Conservation (phyloP, 2,329 filamentous ascomycete genomes). For the Hymenoscyphus fraxineus region DNA sequence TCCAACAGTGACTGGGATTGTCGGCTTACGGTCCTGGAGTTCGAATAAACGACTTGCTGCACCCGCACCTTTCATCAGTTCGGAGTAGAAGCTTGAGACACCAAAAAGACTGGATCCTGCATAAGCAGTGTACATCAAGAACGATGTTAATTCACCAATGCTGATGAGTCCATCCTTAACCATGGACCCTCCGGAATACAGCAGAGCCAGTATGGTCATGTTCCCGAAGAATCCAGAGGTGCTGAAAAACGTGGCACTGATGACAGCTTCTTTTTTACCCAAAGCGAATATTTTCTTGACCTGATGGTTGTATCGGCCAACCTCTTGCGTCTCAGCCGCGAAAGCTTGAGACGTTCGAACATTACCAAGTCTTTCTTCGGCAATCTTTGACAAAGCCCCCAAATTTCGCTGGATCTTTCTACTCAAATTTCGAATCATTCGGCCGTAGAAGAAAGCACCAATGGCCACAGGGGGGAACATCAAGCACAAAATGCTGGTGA, state of each 20-base stretch:
- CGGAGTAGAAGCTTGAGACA: constrained; percentile 92
- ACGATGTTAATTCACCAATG: constrained; percentile 89
- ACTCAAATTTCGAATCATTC: constrained; percentile 83
- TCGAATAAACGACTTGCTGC: constrained; percentile 96
- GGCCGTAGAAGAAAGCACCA: constrained; percentile 86
- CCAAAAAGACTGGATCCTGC: constrained; percentile 85
- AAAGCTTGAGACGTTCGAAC: constrained; percentile 97
- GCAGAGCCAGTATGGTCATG: constrained; percentile 87
- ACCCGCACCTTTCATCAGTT: constrained; percentile 98
- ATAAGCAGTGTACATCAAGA: constrained; percentile 97
- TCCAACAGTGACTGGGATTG: constrained; percentile 83
- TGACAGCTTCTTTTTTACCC: constrained; percentile 79
- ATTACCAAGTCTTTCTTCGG: constrained; percentile 95
- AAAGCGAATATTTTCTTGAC: constrained; percentile 88
- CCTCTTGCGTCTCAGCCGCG: constrained; percentile 86
- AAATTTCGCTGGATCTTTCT: constrained; percentile 91
- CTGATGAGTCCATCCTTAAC: constrained; percentile 83
- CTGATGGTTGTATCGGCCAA: constrained; percentile 86
- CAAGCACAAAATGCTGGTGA: constrained; percentile 80
- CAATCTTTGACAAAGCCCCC: constrained; percentile 91
- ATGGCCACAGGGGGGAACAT: constrained; percentile 90
- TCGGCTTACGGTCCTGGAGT: constrained; percentile 82
- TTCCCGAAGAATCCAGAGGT: constrained; percentile 90
- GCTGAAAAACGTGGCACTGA: constrained; percentile 86
- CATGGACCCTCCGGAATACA: constrained; percentile 87